Evolutionary conservation across 164 flowering plant species (phyloP).

Genomic region (Santalum album): DNA sequence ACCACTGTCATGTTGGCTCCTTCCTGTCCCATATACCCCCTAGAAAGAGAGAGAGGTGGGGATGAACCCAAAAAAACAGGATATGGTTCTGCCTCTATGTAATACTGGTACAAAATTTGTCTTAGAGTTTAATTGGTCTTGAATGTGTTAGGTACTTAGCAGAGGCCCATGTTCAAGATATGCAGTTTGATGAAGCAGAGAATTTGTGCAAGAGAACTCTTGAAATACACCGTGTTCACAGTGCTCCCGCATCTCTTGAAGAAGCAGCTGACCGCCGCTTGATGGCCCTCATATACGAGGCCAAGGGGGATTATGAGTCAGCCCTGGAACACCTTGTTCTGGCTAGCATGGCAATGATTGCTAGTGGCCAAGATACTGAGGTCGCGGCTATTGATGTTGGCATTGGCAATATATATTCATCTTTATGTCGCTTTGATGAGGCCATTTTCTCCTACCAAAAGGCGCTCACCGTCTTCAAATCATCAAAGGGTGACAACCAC

Average conservation of each 20-base stretch:
- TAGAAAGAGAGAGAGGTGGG: no score
- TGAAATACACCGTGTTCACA: conserved; percentile 84
- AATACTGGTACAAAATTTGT: no score
- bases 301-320: conserved; percentile 82
- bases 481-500: no score
- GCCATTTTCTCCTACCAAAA: conserved; percentile 66
- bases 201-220: conserved; percentile 76
- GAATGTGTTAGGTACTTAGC: conserved; percentile 72
- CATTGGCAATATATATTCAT: conserved; percentile 83
- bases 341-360: conserved; percentile 95
- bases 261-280: conserved; percentile 94
- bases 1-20: no score
- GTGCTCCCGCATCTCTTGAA: conserved; percentile 88
- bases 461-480: no score
- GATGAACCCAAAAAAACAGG: no score
- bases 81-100: no score
- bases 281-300: conserved; percentile 94
- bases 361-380: conserved; percentile 82
- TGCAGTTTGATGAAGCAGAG: conserved; percentile 96
- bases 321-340: conserved; percentile 99
- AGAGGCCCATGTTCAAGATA: conserved; percentile 93
- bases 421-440: conserved; percentile 89
- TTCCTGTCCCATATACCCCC: no score
- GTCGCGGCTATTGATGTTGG: conserved; percentile 92
- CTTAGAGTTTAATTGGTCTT: neutral